Conservation (phyloP, 345 rosid genomes). For the Litchi chinensis region DNA sequence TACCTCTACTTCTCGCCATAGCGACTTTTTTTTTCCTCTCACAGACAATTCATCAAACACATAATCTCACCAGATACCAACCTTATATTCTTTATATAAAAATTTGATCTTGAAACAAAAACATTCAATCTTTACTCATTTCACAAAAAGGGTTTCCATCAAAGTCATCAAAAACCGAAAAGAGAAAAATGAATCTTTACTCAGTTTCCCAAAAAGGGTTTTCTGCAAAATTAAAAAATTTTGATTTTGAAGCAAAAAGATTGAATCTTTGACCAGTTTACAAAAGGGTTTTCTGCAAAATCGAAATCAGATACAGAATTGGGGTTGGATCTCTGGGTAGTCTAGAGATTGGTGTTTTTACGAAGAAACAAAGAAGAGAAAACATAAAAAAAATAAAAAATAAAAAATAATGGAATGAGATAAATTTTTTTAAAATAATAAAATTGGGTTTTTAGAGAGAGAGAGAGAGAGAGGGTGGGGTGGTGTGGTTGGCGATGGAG, state of each 20-base stretch:
- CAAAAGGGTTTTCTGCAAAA: neutral
- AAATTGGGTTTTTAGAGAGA: neutral
- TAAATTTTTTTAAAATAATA: neutral
- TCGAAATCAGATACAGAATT: neutral
- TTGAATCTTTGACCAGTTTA: neutral
- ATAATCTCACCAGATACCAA: neutral
- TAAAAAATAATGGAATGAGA: neutral
- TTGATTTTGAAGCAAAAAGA: neutral
- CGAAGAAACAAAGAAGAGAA: neutral
- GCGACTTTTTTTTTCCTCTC: neutral
- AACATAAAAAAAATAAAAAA: neutral
- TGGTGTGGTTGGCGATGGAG: neutral
- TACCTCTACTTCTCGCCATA: constrained; percentile 33
- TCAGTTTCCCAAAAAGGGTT: neutral
- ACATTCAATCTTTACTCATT: neutral
- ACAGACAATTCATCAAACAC: neutral
- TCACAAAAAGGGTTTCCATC: neutral
- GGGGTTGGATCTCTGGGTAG: neutral
- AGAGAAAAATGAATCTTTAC: neutral
- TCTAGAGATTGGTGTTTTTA: neutral
- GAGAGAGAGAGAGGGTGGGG: neutral
- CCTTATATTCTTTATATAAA: neutral
- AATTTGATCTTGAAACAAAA: neutral
- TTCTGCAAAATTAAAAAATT: neutral
- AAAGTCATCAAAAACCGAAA: neutral